Base-by-base conservation (phyloP, 2,329 filamentous ascomycete species). In the Trichoderma asperellum region DNA sequence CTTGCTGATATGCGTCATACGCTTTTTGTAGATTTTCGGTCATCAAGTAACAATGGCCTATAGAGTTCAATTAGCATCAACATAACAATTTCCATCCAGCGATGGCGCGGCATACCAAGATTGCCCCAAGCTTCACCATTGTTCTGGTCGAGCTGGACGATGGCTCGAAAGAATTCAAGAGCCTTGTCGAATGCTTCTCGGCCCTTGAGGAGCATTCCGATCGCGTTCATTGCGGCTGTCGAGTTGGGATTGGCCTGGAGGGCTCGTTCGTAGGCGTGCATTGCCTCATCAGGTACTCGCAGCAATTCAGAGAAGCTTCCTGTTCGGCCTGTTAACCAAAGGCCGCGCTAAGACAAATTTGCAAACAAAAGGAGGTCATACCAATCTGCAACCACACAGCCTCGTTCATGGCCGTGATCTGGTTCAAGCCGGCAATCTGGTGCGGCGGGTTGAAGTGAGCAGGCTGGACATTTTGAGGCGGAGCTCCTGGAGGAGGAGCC, bases 21-120 rank as follows among this genome's bases (percentile, higher is more conserved):
- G 96, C 96, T 77, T 98, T 94, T 81, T 98, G 96, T 40, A 98
- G 83, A 76, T 97, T 95, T 77, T 99, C 96, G 88, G 97, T 97
- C 96, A 99, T 99, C 32, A 99, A 85, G 78, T 95, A 97, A 82
- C 96, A 98, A 79, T 98, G 96, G n/a, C 96, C 93, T 95, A 74
- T 16, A 56, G 35, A 58, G 40, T 24, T n/a, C n/a, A 8, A 66
- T 66, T 32, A 29, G 73, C 75, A 67, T 76, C 71, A 59, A 66
- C n/a, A 70, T 59, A 55, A 60, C 62, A 63, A 43, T 71, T 53
- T 62, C n/a, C 24, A 37, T 40, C 27, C 21, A 34, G 16, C 32
- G 60, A 14, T 27, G 68, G 79, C 86, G 14, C 11, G 60, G 79
- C 87, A 73, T 85, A 96, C 93, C 95, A 35, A 98, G 85, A 78